phyloP scores from a whole-genome alignment of 2,329 filamentous ascomycete genomes.

The Orbilia ellipsospora region DNA sequence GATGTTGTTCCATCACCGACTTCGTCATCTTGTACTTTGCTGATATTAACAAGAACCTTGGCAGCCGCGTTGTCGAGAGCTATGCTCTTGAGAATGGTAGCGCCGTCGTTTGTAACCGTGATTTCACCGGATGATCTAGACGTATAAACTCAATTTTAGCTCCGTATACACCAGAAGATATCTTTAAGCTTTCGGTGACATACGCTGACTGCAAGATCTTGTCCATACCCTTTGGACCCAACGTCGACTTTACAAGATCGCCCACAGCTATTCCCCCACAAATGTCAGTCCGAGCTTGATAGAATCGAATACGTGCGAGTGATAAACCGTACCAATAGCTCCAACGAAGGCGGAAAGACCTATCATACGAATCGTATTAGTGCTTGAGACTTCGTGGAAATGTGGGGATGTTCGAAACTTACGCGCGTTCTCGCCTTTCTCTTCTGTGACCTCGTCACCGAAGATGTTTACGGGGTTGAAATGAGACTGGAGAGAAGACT shows the following conservation, averaged over 20 bases:
- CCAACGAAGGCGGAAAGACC: constrained; percentile 92
- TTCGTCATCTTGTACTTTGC: constrained; percentile 98
- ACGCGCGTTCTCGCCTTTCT: constrained; percentile 99
- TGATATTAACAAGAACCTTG: constrained; percentile 98
- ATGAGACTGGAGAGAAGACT: constrained; percentile 63
- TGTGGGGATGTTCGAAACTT: constrained; percentile 18
- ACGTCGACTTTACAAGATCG: constrained; percentile 94
- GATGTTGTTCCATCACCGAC: constrained; percentile 98
- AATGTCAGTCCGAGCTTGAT: constrained; percentile 19
- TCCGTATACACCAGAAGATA: constrained; percentile 53
- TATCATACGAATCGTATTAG: constrained; percentile 40
- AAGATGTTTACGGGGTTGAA: constrained; percentile 98
- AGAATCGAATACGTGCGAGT: not conserved
- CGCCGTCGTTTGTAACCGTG: constrained; percentile 98
- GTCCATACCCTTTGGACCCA: constrained; percentile 99
- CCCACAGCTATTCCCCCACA: constrained; percentile 74
- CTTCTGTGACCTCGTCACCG: constrained; percentile 93
- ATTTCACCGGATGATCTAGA: constrained; percentile 91
- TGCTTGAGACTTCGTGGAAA: constrained; percentile 7
- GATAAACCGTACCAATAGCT: constrained; percentile 71
- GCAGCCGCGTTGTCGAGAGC: constrained; percentile 97
- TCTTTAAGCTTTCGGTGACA: constrained; percentile 62
- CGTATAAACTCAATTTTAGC: constrained; percentile 38
- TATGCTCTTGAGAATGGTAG: constrained; percentile 97
- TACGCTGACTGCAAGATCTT: constrained; percentile 97